A percentile compares a stretch with the other conserved stretches of the same genome.
Conservation (phyloP, 805 yeast species). For the Metschnikowia proteae region DNA sequence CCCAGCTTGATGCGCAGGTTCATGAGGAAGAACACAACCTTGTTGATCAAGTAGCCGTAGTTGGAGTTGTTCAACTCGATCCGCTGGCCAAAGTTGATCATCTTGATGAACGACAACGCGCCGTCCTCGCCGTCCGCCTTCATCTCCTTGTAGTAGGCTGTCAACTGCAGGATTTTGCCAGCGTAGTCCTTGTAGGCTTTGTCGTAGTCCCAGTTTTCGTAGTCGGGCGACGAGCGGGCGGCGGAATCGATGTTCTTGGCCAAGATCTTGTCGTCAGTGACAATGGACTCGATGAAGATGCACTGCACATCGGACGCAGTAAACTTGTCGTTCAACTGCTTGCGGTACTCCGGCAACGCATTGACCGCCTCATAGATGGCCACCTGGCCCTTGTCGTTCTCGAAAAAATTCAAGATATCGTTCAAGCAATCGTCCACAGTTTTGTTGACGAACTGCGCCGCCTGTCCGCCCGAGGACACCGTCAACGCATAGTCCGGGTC, state of each 20-base stretch:
- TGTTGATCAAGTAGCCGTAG: slow-evolving; percentile 84
- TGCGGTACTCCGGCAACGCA: slow-evolving; percentile 67
- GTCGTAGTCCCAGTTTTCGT: slow-evolving; percentile 66
- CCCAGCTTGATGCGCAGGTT: slow-evolving; percentile 85
- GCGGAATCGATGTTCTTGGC: slow-evolving; percentile 71
- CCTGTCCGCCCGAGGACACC: slow-evolving; percentile 42
- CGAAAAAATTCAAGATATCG: slow-evolving; percentile 70
- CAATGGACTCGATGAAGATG: slow-evolving; percentile 82
- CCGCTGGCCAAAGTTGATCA: slow-evolving; percentile 85
- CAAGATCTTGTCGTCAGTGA: slow-evolving; percentile 68
- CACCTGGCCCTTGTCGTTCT: slow-evolving; percentile 80
- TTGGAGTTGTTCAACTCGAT: slow-evolving; percentile 76
- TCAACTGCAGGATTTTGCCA: slow-evolving; percentile 63
- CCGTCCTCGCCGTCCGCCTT: slow-evolving; percentile 42
- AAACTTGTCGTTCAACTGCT: slow-evolving; percentile 53
- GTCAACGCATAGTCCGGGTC: slow-evolving; percentile 66
- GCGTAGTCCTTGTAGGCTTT: slow-evolving; percentile 76
- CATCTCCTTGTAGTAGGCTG: slow-evolving; percentile 72
- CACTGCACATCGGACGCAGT: slow-evolving; percentile 62
- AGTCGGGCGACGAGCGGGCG: slow-evolving; percentile 86
- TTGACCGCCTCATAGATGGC: slow-evolving; percentile 96
- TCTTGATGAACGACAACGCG: slow-evolving; percentile 68
- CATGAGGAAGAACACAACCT: slow-evolving; percentile 89
- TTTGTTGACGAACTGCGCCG: slow-evolving; percentile 45
- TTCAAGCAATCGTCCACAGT: slow-evolving; percentile 60